Conservation (phyloP, 345 rosid species). For the Salix koriyanagi region DNA sequence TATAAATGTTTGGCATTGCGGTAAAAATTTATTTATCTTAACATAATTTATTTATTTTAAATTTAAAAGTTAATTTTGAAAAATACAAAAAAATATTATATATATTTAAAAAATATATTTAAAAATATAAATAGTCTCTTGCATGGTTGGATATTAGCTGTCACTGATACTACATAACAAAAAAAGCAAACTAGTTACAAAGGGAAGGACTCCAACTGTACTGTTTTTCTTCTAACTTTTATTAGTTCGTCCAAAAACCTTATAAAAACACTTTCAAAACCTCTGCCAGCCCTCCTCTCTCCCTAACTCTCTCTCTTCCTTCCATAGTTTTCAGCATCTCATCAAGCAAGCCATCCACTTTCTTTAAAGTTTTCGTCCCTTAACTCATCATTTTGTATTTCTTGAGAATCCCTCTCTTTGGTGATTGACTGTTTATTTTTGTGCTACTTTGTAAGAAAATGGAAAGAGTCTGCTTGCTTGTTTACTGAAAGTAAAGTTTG, state of each 20-base stretch:
- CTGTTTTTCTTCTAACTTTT: background rate
- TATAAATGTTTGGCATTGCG: too few relatives aligned
- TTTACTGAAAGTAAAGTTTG: constrained; percentile 1
- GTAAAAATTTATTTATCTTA: too few relatives aligned
- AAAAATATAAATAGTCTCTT: background rate
- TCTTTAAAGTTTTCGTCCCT: background rate
- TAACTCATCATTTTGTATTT: background rate
- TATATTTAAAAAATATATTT: too few relatives aligned
- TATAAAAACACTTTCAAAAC: constrained; percentile 1
- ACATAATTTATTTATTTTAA: too few relatives aligned
- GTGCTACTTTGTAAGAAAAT: background rate
- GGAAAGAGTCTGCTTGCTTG: background rate
- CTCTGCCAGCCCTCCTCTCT: background rate
- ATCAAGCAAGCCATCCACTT: background rate
- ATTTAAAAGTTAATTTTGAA: too few relatives aligned
- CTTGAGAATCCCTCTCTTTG: background rate
- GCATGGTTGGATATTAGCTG: constrained; percentile 3
- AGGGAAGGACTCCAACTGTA: background rate
- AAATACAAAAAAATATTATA: too few relatives aligned
- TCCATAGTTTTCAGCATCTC: background rate
- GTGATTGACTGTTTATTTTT: background rate
- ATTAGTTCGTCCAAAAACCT: background rate
- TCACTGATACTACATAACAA: background rate
- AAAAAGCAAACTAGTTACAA: background rate
- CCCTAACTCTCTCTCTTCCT: background rate